Base-by-base conservation (phyloP, 108 stramenopile genomes). In the Cyclotella distinguenda region DNA sequence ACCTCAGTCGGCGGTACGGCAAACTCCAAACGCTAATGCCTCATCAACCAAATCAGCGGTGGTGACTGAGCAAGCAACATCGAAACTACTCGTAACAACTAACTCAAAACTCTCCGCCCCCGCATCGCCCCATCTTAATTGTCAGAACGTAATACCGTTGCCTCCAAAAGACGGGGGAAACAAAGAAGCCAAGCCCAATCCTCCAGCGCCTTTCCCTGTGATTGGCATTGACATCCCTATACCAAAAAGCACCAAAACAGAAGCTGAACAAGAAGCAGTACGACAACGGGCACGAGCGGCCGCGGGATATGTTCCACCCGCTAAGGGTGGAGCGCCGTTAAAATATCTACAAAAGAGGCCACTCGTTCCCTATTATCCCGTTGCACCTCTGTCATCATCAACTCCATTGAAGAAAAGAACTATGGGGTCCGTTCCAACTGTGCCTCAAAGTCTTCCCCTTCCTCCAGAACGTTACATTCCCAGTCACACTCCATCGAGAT, bases 211-310 rank as follows among this genome's bases (percentile, higher is more conserved):
- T 21, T 74, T 47, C 28, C 65, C 66, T 19, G 47, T 64, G 32
- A 51, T 49, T 38, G 36, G 60, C 49, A 65, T 69, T 42, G 54
- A 72, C 42, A 71, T 66, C 18, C 60, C 70, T 18, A 85, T 77
- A 33, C 83, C 83, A 23, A 67, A 65, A 76, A 76, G 73, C 10
- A 81, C 80, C 35, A 84, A 80, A 75, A 79, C 82, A 23, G 80
- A 81, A 52, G 59, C 74, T 28, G 83, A 89, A 45, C 80, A 83
- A 75, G 87, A 85, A 57, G 73, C 79, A 8, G 77, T 87, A 33
- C 71, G 81, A 48, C 82, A 84, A 75, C 80, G 87, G 39, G 90
- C 90, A 26, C 61, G 90, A 60, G 86, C 86, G 26, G 87, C 84
- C 18, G 90, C 87, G 28, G 89, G 89, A 31, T 91, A 91, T 66